phyloP scores from a whole-genome alignment of 306 rosid genomes.

The Vigna nakashimae region DNA sequence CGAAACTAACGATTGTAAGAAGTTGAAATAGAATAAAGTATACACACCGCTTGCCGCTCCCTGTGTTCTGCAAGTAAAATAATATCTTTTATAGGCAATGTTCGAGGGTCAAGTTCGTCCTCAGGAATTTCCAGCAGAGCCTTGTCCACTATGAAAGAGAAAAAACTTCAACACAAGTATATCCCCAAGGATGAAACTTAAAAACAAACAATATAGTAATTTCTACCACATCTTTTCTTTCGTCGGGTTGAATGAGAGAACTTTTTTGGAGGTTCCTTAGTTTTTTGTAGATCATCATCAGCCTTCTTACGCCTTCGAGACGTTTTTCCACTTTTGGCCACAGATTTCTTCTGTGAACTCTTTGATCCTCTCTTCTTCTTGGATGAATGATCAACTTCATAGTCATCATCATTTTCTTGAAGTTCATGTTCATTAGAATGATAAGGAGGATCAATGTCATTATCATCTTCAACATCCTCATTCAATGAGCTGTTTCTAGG shows the following conservation, averaged over 20 bases:
- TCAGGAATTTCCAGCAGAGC: conserved; percentile 76
- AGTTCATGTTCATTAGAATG: conserved; percentile 50
- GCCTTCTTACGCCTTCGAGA: conserved; percentile 55
- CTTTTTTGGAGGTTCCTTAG: conserved; percentile 62
- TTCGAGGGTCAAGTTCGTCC: conserved; percentile 72
- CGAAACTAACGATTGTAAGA: not conserved
- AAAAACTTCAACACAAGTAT: conserved; percentile 45
- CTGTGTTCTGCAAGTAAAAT: conserved; percentile 73
- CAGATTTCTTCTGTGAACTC: conserved; percentile 60
- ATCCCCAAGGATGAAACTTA: conserved; percentile 7
- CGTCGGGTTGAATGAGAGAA: conserved; percentile 81
- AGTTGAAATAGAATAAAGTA: conserved; percentile 35
- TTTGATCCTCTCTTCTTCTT: conserved; percentile 54
- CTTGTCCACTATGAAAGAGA: conserved; percentile 65
- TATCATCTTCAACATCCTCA: conserved; percentile 46
- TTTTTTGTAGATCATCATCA: conserved; percentile 51
- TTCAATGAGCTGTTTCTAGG: conserved; percentile 50
- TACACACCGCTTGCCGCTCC: conserved; percentile 70
- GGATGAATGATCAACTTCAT: conserved; percentile 44
- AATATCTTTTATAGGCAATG: conserved; percentile 67
- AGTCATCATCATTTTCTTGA: conserved; percentile 53
- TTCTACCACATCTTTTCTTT: conserved; percentile 71
- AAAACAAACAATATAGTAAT: conserved; percentile 26
- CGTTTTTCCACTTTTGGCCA: conserved; percentile 62
- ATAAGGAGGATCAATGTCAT: conserved; percentile 53